Conservation (phyloP, 2,329 filamentous ascomycete species). For the Hirsutella thompsonii region DNA sequence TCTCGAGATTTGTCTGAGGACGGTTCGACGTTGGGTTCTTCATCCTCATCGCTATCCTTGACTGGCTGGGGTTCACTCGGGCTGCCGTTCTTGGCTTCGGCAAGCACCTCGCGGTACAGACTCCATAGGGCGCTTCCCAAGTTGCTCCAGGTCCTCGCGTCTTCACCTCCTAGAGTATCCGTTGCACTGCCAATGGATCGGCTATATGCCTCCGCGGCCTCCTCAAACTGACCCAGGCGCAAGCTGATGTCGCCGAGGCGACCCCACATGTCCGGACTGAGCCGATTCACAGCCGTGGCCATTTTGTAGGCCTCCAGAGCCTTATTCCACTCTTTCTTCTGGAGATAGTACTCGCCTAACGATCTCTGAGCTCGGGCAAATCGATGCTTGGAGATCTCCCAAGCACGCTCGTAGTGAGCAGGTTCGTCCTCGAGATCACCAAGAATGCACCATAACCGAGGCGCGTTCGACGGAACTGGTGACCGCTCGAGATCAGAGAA, state of each 20-base stretch:
- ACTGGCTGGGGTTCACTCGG: constrained; percentile 6
- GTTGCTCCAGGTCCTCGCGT: constrained; percentile 92
- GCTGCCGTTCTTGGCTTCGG: constrained; percentile 18
- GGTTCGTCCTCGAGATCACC: constrained; percentile 75
- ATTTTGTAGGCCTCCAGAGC: constrained; percentile 68
- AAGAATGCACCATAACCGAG: constrained; percentile 82
- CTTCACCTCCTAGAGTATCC: constrained; percentile 60
- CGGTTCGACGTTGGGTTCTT: constrained; percentile 10
- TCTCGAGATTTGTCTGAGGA: constrained; percentile 23
- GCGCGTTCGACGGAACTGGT: constrained; percentile 67
- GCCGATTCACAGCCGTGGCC: constrained; percentile 64
- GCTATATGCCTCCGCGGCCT: constrained; percentile 72
- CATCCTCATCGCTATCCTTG: constrained; percentile 15
- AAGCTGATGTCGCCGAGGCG: constrained; percentile 80
- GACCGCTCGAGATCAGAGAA: constrained; percentile 50
- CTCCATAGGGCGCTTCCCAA: constrained; percentile 73
- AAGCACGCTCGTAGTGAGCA: constrained; percentile 69
- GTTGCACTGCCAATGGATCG: constrained; percentile 57
- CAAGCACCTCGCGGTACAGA: constrained; percentile 42
- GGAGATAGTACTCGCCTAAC: constrained; percentile 66
- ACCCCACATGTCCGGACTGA: constrained; percentile 80
- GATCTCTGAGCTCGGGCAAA: constrained; percentile 83
- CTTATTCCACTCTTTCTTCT: constrained; percentile 49
- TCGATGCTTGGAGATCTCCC: constrained; percentile 68
- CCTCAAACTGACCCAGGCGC: constrained; percentile 61